These are phyloP conservation scores for Crithidia fasciculata DNA, from an alignment of 208 protist genomes.

Conservation along the genomic window DNA sequence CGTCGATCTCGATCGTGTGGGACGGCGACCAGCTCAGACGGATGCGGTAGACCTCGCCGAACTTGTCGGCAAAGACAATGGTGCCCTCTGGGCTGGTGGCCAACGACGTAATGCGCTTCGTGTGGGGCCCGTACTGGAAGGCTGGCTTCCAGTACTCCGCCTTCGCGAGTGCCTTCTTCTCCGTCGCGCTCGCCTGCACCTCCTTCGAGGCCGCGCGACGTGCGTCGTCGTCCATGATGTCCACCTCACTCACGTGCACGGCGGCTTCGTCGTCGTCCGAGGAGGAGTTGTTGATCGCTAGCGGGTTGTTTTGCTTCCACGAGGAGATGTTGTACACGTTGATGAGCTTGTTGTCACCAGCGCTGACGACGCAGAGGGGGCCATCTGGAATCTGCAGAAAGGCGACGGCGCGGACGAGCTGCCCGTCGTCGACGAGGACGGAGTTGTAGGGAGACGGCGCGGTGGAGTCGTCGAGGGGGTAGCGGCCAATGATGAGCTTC, in stretches of 20 bases:
- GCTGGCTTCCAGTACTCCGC: conserved; percentile 46
- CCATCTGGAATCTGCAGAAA: conserved; percentile 71
- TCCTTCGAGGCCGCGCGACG: neutral
- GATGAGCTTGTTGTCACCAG: conserved; percentile 79
- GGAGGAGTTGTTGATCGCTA: conserved; percentile 30
- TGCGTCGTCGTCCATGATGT: conserved; percentile 14
- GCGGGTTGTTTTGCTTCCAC: conserved; percentile 45
- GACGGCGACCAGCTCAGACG: conserved; percentile 56
- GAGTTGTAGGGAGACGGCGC: conserved; percentile 45
- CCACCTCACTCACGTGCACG: conserved; percentile 16
- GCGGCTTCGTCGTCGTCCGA: conserved; percentile 22
- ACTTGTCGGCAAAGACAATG: conserved; percentile 90
- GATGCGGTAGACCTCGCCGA: conserved; percentile 86
- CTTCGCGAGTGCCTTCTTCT: conserved; percentile 21
- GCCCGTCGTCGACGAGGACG: conserved; percentile 69
- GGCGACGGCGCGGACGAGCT: conserved; percentile 68
- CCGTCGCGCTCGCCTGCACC: neutral
- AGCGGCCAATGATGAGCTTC: conserved; percentile 65
- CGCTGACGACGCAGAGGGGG: conserved; percentile 70
- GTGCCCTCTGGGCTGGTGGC: conserved; percentile 53
- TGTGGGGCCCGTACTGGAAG: conserved; percentile 79
- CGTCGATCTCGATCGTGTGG: conserved; percentile 55
- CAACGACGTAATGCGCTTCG: conserved; percentile 83
- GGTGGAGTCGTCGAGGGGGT: conserved; percentile 32
- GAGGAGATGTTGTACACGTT: conserved; percentile 76